A percentile compares a stretch with the other conserved stretches of the same genome.
These are phyloP conservation scores for Diplosphaera chodatii DNA, from an alignment of 139 green algal species.

Conservation along the genomic window DNA sequence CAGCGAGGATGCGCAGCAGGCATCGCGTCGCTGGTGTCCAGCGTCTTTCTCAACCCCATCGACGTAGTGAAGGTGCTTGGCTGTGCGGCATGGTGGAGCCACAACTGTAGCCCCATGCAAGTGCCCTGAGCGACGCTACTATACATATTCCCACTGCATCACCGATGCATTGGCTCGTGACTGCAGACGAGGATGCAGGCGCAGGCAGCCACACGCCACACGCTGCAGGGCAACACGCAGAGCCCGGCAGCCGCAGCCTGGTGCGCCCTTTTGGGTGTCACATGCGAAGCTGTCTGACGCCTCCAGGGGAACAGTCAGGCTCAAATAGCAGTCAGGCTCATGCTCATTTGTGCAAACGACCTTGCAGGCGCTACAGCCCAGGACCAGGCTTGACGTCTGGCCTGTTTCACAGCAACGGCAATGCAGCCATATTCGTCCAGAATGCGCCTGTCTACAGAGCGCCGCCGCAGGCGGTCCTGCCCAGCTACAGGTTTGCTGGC, in stretches of 20 bases:
- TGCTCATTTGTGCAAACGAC: too few relatives aligned
- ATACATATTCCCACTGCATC: too few relatives aligned
- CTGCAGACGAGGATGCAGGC: not conserved
- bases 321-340: too few relatives aligned
- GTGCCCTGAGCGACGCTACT: too few relatives aligned
- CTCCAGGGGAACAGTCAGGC: too few relatives aligned
- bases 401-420: not conserved
- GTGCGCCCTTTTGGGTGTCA: too few relatives aligned
- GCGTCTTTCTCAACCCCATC: not conserved
- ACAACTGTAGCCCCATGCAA: too few relatives aligned
- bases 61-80: not conserved
- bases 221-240: too few relatives aligned
- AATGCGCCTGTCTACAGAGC: not conserved
- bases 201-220: not conserved
- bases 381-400: not conserved
- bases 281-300: too few relatives aligned
- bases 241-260: not conserved
- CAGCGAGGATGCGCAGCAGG: not conserved
- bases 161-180: too few relatives aligned
- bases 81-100: too few relatives aligned
- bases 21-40: not conserved
- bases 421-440: not conserved
- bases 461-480: not conserved
- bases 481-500: not conserved
- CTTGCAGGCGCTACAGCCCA: not conserved